Conservation (phyloP, 768 basidiomycete species). For the Cyclocybe cylindracea region DNA sequence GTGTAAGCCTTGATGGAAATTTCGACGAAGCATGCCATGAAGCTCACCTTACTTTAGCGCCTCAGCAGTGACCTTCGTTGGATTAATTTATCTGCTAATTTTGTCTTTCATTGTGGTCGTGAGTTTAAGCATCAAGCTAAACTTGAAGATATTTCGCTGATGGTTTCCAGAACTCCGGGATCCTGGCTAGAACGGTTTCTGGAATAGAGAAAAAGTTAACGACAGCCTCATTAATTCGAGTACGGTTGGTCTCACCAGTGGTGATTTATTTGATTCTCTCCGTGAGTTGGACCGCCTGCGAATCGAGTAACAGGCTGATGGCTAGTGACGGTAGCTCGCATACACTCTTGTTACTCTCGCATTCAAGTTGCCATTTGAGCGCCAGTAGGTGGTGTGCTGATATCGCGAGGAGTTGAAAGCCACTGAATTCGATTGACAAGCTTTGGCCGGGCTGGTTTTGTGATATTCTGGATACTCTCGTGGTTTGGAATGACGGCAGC, state of each 20-base stretch:
- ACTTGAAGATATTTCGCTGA: slow-evolving; percentile 1
- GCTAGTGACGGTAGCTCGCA: slow-evolving; percentile 37
- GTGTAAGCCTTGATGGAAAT: slow-evolving; percentile 7
- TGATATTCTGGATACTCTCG: slow-evolving; percentile 70
- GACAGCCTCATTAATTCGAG: slow-evolving; percentile 28
- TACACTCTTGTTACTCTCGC: slow-evolving; percentile 60
- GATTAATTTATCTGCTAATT: slow-evolving; percentile 16
- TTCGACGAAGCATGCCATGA: background rate
- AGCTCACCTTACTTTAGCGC: slow-evolving; percentile 6
- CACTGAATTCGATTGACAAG: slow-evolving; percentile 17
- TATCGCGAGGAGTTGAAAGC: background rate
- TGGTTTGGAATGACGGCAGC: slow-evolving; percentile 58
- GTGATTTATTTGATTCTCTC: slow-evolving; percentile 36
- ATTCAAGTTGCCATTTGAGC: slow-evolving; percentile 58
- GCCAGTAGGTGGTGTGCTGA: slow-evolving; percentile 34
- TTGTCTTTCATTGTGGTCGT: slow-evolving; percentile 18
- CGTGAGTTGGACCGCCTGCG: slow-evolving; percentile 16
- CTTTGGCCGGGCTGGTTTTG: slow-evolving; percentile 55
- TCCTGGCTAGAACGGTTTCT: slow-evolving; percentile 30
- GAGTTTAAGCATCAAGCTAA: background rate
- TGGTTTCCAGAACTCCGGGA: slow-evolving; percentile 11
- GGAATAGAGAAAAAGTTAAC: slow-evolving; percentile 31
- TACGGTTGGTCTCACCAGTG: slow-evolving; percentile 29
- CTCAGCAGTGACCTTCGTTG: slow-evolving; percentile 16
- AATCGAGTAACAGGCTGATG: background rate